Conservation (phyloP, 2,329 filamentous ascomycete genomes). For the Pseudogymnoascus sp. region DNA sequence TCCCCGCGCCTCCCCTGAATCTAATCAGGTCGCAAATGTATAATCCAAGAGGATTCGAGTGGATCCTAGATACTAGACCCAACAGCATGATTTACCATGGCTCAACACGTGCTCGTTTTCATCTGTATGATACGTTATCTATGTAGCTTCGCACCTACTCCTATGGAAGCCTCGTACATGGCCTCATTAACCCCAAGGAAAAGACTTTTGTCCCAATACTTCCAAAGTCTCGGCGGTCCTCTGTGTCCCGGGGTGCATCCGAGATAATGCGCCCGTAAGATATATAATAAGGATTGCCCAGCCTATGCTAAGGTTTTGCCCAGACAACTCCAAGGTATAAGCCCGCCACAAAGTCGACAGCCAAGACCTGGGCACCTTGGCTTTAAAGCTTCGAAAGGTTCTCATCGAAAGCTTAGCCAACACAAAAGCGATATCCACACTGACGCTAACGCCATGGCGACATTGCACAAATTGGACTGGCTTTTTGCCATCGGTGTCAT, state of each 20-base stretch:
- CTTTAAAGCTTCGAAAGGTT: neutral
- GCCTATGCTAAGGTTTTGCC: neutral
- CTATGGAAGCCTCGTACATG: no score
- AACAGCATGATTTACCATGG: neutral
- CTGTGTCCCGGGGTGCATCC: no score
- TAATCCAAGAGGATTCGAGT: no score
- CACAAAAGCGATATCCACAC: no score
- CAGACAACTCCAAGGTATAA: neutral
- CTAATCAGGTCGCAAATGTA: neutral
- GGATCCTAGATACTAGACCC: no score
- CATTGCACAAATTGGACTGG: neutral
- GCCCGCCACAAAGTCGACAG: neutral
- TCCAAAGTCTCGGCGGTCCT: no score
- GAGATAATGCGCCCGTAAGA: no score
- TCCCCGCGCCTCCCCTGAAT: neutral
- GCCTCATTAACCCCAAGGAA: no score
- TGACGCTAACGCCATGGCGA: neutral
- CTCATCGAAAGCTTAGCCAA: neutral
- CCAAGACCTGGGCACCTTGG: neutral
- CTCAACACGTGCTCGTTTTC: neutral
- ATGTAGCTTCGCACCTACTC: no score
- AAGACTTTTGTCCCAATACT: no score
- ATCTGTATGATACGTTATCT: neutral
- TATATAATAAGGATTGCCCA: neutral
- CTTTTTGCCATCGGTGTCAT: constrained; percentile 48